phyloP scores from a whole-genome alignment of 2,329 filamentous ascomycete genomes.

The Corynespora cassiicola region DNA sequence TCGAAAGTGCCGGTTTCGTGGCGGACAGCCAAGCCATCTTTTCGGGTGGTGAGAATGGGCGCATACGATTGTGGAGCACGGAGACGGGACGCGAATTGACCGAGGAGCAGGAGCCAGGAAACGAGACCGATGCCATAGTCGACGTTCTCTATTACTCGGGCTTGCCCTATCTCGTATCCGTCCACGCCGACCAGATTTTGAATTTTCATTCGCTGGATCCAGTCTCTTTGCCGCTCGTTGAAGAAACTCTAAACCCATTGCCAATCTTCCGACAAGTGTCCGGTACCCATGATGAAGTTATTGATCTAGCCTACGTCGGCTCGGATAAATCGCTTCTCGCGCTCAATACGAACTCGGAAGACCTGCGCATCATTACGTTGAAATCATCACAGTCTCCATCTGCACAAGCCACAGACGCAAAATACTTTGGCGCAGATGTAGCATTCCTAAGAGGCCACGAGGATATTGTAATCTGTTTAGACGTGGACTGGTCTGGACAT shows the following conservation, averaged over 20 bases:
- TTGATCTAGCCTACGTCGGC: conserved; percentile 88
- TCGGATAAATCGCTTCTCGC: conserved; percentile 82
- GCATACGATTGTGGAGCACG: conserved; percentile 82
- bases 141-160: conserved; percentile 71
- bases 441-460: conserved; percentile 87
- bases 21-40: conserved; percentile 75
- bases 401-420: conserved; percentile 38
- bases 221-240: conserved; percentile 45
- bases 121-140: conserved; percentile 72
- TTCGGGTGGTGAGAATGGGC: conserved; percentile 84
- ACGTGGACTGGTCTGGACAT: conserved; percentile 94
- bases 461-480: conserved; percentile 93
- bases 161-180: conserved; percentile 75
- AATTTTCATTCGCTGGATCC: conserved; percentile 70
- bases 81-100: conserved; percentile 81
- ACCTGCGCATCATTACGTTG: conserved; percentile 85
- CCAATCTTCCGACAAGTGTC: conserved; percentile 79
- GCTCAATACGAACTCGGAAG: conserved; percentile 93
- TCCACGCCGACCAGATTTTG: conserved; percentile 90
- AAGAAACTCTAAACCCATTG: conserved; percentile 62
- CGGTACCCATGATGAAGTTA: conserved; percentile 96
- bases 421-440: conserved; percentile 89
- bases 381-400: conserved; percentile 36
- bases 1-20: conserved; percentile 85
- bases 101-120: conserved; percentile 68